These are phyloP conservation scores for Tillandsia fasciculata DNA, from an alignment of 176 grass and related monocot species.

Conservation along the genomic window DNA sequence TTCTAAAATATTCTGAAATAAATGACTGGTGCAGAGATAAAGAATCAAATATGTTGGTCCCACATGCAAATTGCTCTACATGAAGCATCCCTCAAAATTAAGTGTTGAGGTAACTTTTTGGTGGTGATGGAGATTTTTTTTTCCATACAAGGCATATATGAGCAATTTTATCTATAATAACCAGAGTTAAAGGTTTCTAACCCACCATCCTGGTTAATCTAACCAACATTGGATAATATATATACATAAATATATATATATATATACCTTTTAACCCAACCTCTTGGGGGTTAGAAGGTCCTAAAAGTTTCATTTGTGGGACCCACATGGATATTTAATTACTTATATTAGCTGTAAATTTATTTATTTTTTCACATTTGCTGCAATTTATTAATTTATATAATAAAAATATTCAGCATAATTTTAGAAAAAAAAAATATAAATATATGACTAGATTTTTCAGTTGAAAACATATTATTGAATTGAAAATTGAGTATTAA, in stretches of 20 bases:
- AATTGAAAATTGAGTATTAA: too few relatives aligned
- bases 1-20: too few relatives aligned
- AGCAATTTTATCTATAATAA: slow-evolving; percentile 1
- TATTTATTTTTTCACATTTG: background rate
- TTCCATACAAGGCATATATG: slow-evolving; percentile 1
- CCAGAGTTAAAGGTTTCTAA: slow-evolving; percentile 19
- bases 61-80: background rate
- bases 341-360: background rate
- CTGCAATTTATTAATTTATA: too few relatives aligned
- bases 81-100: background rate
- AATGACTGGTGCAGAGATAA: background rate
- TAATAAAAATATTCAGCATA: too few relatives aligned
- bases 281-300: background rate
- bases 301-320: background rate
- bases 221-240: slow-evolving; percentile 37
- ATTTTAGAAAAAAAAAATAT: too few relatives aligned
- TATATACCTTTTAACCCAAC: slow-evolving; percentile 9
- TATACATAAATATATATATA: slow-evolving; percentile 24
- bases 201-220: slow-evolving; percentile 29
- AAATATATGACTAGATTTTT: too few relatives aligned
- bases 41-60: background rate
- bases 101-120: background rate
- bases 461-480: too few relatives aligned
- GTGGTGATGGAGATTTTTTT: background rate
- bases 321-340: background rate